Evolutionary conservation across 2,329 filamentous ascomycete genomes (phyloP), one percentile per base, ranked within the genome.

Genomic region (Neopestalotiopsis sp.): DNA sequence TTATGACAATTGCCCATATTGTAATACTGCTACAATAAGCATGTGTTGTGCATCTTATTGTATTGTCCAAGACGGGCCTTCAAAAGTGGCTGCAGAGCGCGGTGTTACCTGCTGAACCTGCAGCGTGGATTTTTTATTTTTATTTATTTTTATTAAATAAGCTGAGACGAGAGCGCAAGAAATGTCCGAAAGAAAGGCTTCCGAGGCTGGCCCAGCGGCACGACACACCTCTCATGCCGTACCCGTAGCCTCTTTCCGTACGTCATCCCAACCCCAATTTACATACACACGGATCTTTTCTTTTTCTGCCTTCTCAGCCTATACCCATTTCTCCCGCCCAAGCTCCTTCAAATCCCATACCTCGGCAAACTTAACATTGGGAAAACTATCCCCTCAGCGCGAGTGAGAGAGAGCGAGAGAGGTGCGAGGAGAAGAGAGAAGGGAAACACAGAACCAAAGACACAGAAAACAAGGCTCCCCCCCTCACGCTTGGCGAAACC

Each of bases 191-290:
- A 82, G 81, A 74, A 86, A 83, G 76, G 79, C 78, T 49, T 42
- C 65, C 73, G 84, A 85, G 75, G 79, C 81, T 66, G 81, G 80
- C 34, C 77, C 81, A 72, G 76, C 80, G 72, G 76, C 80, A 74
- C 80, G 79, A 74, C 80, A 83, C 73, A 79, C 79, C 73, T 79
- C 79, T 38, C 82, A 84, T 71, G 77, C 84, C 72, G 79, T 82
- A 58, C 84, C 84, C 74, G 80, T 81, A 75, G 83, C 84, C 70
- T 86, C 85, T 66, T 88, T 88, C 76, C 86, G 86, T 88, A 81
- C 80, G 85, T 75, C 68, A 63, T 68, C 67, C 59, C 58, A 14
- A 13, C 24, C 56, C 12, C 45, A 32, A 66, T 40, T 12, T 17
- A 34, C 28, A 38, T 34, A 34, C 34, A 34, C 59, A 30, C 28